A percentile compares a stretch with the other conserved stretches of the same genome.
Conservation (phyloP, 495 filamentous ascomycete species). For the Penicillium macrosclerotiorum region DNA sequence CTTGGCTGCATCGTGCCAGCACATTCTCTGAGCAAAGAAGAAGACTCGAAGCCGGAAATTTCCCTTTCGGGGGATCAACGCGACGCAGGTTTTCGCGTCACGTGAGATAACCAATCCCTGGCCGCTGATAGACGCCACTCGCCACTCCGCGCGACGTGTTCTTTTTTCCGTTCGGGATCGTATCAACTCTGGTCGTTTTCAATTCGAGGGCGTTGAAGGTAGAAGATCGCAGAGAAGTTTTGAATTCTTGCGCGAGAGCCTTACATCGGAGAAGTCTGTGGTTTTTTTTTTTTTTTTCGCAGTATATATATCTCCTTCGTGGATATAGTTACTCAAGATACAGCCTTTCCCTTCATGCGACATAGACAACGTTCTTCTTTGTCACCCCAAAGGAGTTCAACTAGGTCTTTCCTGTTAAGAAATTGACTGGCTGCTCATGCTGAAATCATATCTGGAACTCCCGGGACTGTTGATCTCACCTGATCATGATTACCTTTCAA, state of each 20-base stretch:
- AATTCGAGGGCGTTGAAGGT: too few species aligned
- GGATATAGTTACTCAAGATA: too few species aligned
- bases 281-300: too few species aligned
- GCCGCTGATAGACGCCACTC: slow-evolving; percentile 13
- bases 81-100: slow-evolving; percentile 21
- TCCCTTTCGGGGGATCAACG: slow-evolving; percentile 13
- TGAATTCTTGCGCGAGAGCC: too few species aligned
- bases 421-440: neutral
- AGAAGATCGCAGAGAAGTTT: too few species aligned
- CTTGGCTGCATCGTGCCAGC: slow-evolving; percentile 20
- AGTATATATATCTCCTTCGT: too few species aligned
- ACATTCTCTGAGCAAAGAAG: slow-evolving; percentile 10
- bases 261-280: too few species aligned
- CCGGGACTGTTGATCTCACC: neutral
- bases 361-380: neutral
- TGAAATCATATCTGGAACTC: too few species aligned
- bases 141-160: too few species aligned
- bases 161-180: too few species aligned
- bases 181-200: neutral
- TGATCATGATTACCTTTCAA: slow-evolving; percentile 1
- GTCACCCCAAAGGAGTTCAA: neutral
- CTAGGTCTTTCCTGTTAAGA: neutral
- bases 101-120: slow-evolving; percentile 20
- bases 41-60: slow-evolving; percentile 11
- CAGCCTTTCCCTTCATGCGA: too few species aligned